Conservation (phyloP, 2,329 filamentous ascomycete species). For the Trichophyton mentagrophytes region DNA sequence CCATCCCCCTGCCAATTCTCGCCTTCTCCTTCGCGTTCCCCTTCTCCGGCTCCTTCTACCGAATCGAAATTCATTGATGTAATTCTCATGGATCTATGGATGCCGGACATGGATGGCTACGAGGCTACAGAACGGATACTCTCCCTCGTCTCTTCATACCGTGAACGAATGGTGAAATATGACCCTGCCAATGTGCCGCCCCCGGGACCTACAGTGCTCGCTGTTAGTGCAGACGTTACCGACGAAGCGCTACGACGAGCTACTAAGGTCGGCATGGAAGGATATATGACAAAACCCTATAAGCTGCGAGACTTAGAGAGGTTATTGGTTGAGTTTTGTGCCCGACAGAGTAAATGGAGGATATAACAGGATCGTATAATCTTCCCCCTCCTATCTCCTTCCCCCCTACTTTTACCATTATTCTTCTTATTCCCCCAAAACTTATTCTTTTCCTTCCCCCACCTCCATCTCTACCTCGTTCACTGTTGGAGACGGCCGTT, state of each 20-base stretch:
- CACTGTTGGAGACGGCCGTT: not conserved
- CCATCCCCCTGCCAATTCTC: not conserved
- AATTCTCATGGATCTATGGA: constrained; percentile 64
- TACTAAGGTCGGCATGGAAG: constrained; percentile 51
- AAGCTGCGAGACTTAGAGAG: constrained; percentile 50
- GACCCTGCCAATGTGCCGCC: constrained; percentile 11
- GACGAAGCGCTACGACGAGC: constrained; percentile 49
- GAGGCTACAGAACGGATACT: constrained; percentile 54
- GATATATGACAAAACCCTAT: constrained; percentile 57
- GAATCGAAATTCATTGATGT: constrained; percentile 42
- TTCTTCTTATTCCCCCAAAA: not conserved
- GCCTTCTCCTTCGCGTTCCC: not conserved
- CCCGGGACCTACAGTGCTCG: constrained; percentile 40
- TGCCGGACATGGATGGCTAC: constrained; percentile 62
- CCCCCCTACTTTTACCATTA: not conserved
- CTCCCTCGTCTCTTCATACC: constrained; percentile 35
- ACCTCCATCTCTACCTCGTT: too few relatives aligned
- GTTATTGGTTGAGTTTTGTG: constrained; percentile 41
- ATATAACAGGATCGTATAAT: not conserved
- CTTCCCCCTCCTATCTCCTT: too few relatives aligned
- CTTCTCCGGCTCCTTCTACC: not conserved
- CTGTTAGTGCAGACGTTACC: constrained; percentile 55
- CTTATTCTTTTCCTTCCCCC: not conserved
- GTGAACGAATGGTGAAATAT: constrained; percentile 13
- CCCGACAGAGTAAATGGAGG: constrained; percentile 4